Conservation (phyloP, 2,329 filamentous ascomycete genomes). For the Plenodomus lindquistii region DNA sequence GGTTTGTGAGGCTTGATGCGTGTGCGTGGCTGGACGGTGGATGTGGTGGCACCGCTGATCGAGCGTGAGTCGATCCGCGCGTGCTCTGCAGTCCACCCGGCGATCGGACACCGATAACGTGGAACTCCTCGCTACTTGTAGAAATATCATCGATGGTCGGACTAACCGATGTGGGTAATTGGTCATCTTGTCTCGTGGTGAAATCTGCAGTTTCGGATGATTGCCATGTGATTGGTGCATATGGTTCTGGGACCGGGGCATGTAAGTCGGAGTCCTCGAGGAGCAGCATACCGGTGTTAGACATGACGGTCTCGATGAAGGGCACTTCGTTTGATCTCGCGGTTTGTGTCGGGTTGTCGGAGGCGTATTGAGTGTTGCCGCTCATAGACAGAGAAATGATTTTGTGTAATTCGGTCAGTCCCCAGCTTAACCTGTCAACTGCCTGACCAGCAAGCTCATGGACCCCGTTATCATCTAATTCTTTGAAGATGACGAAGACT, state of each 20-base stretch:
- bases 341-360: slow-evolving; percentile 8
- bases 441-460: slow-evolving; percentile 53
- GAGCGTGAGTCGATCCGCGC: slow-evolving; percentile 10
- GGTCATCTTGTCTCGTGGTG: slow-evolving; percentile 13
- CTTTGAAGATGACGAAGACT: slow-evolving; percentile 48
- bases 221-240: slow-evolving; percentile 38
- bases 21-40: slow-evolving; percentile 16
- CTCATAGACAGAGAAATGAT: not conserved
- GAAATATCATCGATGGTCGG: slow-evolving; percentile 7
- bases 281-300: slow-evolving; percentile 52
- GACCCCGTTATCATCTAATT: slow-evolving; percentile 48
- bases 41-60: slow-evolving; percentile 25
- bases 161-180: slow-evolving; percentile 17
- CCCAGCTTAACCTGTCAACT: slow-evolving; percentile 45
- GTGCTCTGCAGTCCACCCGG: slow-evolving; percentile 15
- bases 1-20: slow-evolving; percentile 29
- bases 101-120: slow-evolving; percentile 24
- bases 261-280: slow-evolving; percentile 53
- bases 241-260: slow-evolving; percentile 36
- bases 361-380: slow-evolving; percentile 4
- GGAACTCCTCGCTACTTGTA: slow-evolving; percentile 1
- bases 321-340: slow-evolving; percentile 5
- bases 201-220: slow-evolving; percentile 8
- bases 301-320: slow-evolving; percentile 49
- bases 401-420: slow-evolving; percentile 24